phyloP scores from a whole-genome alignment of 345 rosid species.

The Trapa bicornis region DNA sequence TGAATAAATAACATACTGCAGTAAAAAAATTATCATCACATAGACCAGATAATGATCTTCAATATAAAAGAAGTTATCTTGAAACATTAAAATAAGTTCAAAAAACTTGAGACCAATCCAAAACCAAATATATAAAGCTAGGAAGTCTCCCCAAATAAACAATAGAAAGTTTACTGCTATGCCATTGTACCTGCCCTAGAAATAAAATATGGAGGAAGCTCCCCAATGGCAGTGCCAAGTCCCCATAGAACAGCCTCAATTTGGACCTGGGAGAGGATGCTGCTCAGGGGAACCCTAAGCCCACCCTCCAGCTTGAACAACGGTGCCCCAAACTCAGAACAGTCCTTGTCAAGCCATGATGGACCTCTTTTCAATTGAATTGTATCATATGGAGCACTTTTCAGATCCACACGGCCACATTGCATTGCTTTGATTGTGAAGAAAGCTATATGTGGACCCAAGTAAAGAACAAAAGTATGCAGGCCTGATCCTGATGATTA shows the following conservation, averaged over 20 bases:
- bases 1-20: neutral
- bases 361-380: conserved; percentile 77
- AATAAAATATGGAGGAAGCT: conserved; percentile 99
- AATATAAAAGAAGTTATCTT: neutral
- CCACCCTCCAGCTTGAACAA: conserved; percentile 42
- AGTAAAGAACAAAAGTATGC: conserved; percentile 92
- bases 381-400: conserved; percentile 92
- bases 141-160: neutral
- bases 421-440: conserved; percentile 90
- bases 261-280: conserved; percentile 84
- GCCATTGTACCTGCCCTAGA: conserved; percentile 72
- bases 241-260: conserved; percentile 92
- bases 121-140: neutral
- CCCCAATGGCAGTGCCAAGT: conserved; percentile 95
- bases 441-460: conserved; percentile 94
- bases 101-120: neutral
- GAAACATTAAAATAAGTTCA: neutral
- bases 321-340: conserved; percentile 76
- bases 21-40: neutral
- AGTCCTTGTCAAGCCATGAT: conserved; percentile 87
- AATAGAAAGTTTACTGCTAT: neutral
- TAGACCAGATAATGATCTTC: neutral
- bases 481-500: conserved; percentile 73
- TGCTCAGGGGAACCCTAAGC: conserved; percentile 67
- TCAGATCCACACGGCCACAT: conserved; percentile 85